These are phyloP conservation scores for Mortierella polycephala DNA, from an alignment of 371 early-diverging fungal species.

Conservation along the genomic window DNA sequence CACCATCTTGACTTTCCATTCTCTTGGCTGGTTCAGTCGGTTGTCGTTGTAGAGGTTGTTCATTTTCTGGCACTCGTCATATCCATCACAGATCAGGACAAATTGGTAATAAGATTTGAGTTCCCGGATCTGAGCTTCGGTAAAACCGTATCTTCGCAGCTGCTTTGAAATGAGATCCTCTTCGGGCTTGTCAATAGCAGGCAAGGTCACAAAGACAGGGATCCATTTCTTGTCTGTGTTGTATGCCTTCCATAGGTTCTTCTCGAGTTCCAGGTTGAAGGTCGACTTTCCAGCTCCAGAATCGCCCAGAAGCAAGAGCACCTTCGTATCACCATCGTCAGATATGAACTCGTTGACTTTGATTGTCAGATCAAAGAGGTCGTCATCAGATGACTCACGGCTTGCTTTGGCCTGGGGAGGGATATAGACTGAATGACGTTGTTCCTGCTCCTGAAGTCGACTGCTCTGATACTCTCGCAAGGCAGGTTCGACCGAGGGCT, in stretches of 20 bases:
- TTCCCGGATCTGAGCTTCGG: slow-evolving; percentile 8
- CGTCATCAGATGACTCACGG: not conserved
- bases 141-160: slow-evolving; percentile 1
- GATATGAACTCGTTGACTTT: slow-evolving; percentile 8
- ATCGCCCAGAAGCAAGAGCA: slow-evolving; percentile 22
- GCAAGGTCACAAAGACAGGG: slow-evolving; percentile 10
- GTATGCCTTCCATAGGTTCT: slow-evolving; percentile 11
- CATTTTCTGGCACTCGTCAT: slow-evolving; percentile 9
- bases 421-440: slow-evolving; percentile 10
- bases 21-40: slow-evolving; percentile 1
- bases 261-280: slow-evolving; percentile 5
- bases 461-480: not conserved
- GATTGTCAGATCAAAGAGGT: not conserved
- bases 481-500: not conserved
- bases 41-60: slow-evolving; percentile 10
- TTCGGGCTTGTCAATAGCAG: slow-evolving; percentile 7
- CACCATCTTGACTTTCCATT: slow-evolving; percentile 8
- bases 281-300: slow-evolving; percentile 25
- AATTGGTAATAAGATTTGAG: slow-evolving; percentile 6
- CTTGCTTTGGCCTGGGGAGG: slow-evolving; percentile 9
- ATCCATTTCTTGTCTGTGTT: not conserved
- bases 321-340: slow-evolving; percentile 2
- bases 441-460: not conserved
- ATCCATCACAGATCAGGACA: slow-evolving; percentile 21
- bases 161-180: slow-evolving; percentile 13